A percentile compares a stretch with the other conserved stretches of the same genome.
These are phyloP conservation scores for Globisporangium echinulatum DNA, from an alignment of 352 stramenopile genomes.

Conservation along the genomic window DNA sequence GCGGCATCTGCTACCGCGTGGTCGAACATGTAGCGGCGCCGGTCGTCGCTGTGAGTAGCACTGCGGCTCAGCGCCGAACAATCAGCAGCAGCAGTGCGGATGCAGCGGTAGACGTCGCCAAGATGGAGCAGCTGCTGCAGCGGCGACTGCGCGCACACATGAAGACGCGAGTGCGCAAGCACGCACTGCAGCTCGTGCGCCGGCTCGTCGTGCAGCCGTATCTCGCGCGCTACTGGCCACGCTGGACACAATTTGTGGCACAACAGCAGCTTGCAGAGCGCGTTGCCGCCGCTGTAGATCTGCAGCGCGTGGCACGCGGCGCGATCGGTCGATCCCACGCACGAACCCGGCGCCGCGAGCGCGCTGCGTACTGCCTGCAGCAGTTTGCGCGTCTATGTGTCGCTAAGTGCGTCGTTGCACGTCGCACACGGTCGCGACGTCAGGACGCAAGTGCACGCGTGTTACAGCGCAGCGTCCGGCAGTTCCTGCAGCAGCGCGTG, in stretches of 20 bases:
- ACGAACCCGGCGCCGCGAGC: neutral
- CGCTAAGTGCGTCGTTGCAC: slow-evolving; percentile 16
- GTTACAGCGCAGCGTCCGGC: slow-evolving; percentile 28
- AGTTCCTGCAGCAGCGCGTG: slow-evolving; percentile 18
- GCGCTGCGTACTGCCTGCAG: slow-evolving; percentile 23
- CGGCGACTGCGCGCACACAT: slow-evolving; percentile 32
- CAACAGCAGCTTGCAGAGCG: slow-evolving; percentile 16
- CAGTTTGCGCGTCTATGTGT: slow-evolving; percentile 25
- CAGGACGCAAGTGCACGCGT: slow-evolving; percentile 13
- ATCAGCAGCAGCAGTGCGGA: neutral
- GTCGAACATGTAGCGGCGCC: slow-evolving; percentile 37
- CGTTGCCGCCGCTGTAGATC: slow-evolving; percentile 22
- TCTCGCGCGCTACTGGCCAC: slow-evolving; percentile 25
- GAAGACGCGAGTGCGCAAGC: slow-evolving; percentile 19
- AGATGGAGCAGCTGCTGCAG: slow-evolving; percentile 42
- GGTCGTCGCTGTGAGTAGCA: neutral
- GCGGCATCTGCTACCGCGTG: slow-evolving; percentile 44
- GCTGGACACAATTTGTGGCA: slow-evolving; percentile 19
- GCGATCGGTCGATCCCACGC: slow-evolving; percentile 1
- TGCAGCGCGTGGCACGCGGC: slow-evolving; percentile 36
- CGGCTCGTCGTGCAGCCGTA: slow-evolving; percentile 27
- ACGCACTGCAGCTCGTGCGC: slow-evolving; percentile 30
- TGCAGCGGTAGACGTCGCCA: slow-evolving; percentile 37
- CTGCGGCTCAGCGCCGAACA: neutral
- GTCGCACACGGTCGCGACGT: slow-evolving; percentile 3